Evolutionary conservation across 2,329 filamentous ascomycete species (phyloP).

Genomic region (Thyridium curvatum): DNA sequence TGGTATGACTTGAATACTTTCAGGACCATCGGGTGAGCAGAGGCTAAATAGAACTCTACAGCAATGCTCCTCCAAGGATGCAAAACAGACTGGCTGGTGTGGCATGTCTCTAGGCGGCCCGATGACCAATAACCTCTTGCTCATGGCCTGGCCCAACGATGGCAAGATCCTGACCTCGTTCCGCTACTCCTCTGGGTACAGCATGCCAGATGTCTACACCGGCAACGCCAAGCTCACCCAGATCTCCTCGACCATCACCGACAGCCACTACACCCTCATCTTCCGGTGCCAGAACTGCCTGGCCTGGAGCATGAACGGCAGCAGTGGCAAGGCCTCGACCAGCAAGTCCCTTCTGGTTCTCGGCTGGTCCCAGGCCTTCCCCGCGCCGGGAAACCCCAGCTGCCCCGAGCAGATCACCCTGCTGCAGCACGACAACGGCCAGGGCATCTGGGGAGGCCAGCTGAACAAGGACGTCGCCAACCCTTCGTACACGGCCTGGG

Average conservation of each 20-base stretch:
- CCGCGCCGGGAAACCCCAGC: constrained; percentile 24
- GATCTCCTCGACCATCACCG: constrained; percentile 46
- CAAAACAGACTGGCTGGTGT: constrained; percentile 36
- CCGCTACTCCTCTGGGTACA: constrained; percentile 46
- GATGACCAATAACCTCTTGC: constrained; percentile 47
- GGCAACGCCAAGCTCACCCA: constrained; percentile 52
- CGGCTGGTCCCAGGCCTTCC: constrained; percentile 43
- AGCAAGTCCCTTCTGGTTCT: constrained; percentile 25
- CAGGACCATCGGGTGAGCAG: no score
- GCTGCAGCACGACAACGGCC: constrained; percentile 24
- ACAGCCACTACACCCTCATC: constrained; percentile 48
- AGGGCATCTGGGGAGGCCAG: constrained; percentile 20
- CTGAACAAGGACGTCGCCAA: constrained; percentile 18
- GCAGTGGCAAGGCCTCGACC: constrained; percentile 28
- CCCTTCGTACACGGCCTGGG: constrained; percentile 21
- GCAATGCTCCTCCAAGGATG: no score
- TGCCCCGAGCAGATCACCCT: constrained; percentile 21
- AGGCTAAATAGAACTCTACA: not conserved
- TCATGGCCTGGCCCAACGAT: constrained; percentile 44
- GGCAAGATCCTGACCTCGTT: constrained; percentile 44
- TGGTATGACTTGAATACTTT: constrained; percentile 18
- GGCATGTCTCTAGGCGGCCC: constrained; percentile 42
- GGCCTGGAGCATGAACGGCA: constrained; percentile 36
- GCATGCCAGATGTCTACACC: constrained; percentile 46
- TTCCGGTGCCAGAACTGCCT: constrained; percentile 53